Evolutionary conservation across 2,329 filamentous ascomycete genomes (phyloP).

Genomic region (Colletotrichum sp.): DNA sequence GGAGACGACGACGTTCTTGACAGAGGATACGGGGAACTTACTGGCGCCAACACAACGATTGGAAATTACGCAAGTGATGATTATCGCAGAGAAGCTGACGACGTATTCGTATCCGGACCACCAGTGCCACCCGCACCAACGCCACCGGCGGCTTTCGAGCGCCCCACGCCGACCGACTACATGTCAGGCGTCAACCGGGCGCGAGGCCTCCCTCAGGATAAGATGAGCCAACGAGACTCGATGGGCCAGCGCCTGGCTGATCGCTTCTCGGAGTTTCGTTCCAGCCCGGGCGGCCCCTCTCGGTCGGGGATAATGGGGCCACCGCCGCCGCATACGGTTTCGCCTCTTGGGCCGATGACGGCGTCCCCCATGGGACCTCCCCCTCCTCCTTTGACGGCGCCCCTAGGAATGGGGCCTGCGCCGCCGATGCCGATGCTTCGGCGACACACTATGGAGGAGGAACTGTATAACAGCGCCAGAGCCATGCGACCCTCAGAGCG

Average conservation of each 20-base stretch:
- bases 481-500: constrained; percentile 34
- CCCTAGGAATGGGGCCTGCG: constrained; percentile 7
- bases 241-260: constrained; percentile 57
- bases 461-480: constrained; percentile 38
- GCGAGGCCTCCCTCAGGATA: constrained; percentile 44
- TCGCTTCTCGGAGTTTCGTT: constrained; percentile 52
- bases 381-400: background rate
- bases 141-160: constrained; percentile 37
- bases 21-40: constrained; percentile 38
- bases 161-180: constrained; percentile 44
- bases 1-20: constrained; percentile 39
- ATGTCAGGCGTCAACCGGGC: constrained; percentile 47
- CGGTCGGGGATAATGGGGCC: constrained; percentile 19
- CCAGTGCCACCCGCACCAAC: constrained; percentile 35
- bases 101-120: constrained; percentile 24
- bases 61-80: constrained; percentile 68
- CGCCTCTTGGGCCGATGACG: constrained; percentile 26
- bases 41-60: constrained; percentile 55
- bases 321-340: constrained; percentile 24
- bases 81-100: constrained; percentile 49
- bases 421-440: constrained; percentile 37
- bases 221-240: constrained; percentile 52
- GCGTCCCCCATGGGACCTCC: background rate
- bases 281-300: constrained; percentile 26
- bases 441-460: constrained; percentile 47